These are phyloP conservation scores for Aspergillus avenaceus DNA, from an alignment of 495 filamentous ascomycete species.

Conservation along the genomic window DNA sequence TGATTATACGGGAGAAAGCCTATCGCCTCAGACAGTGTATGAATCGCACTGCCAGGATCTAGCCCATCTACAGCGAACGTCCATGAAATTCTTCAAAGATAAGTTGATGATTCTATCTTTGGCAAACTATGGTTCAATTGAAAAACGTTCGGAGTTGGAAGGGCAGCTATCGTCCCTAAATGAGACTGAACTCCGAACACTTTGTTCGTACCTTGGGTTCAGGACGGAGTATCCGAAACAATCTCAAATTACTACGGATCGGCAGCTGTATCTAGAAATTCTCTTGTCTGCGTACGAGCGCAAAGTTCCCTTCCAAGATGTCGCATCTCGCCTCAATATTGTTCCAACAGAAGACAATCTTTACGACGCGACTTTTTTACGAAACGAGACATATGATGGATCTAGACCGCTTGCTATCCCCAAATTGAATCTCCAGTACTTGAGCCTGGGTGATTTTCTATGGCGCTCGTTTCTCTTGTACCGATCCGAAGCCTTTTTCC, in stretches of 20 bases:
- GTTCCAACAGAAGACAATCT: conserved; percentile 77
- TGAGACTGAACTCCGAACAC: conserved; percentile 64
- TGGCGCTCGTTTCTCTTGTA: conserved; percentile 90
- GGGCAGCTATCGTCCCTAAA: conserved; percentile 68
- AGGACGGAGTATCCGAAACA: conserved; percentile 75
- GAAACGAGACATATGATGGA: conserved; percentile 87
- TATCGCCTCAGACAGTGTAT: conserved; percentile 67
- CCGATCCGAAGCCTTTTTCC: conserved; percentile 89
- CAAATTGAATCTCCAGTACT: conserved; percentile 92
- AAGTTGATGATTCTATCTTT: conserved; percentile 88
- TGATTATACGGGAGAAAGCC: conserved; percentile 78
- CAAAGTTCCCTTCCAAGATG: conserved; percentile 79
- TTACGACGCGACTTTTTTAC: conserved; percentile 79
- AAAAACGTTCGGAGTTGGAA: conserved; percentile 72
- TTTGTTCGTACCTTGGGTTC: conserved; percentile 71
- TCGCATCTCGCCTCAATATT: conserved; percentile 62
- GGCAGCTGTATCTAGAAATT: conserved; percentile 69
- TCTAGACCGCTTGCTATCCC: conserved; percentile 86
- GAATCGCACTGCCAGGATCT: conserved; percentile 72
- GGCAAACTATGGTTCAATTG: conserved; percentile 87
- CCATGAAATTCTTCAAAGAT: conserved; percentile 80
- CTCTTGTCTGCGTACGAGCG: conserved; percentile 75
- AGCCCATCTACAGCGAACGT: conserved; percentile 74
- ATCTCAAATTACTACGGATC: conserved; percentile 55
- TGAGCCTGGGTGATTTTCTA: conserved; percentile 91